Evolutionary conservation across 2,329 filamentous ascomycete genomes (phyloP).

Genomic region (Gliomastix tumulicola): DNA sequence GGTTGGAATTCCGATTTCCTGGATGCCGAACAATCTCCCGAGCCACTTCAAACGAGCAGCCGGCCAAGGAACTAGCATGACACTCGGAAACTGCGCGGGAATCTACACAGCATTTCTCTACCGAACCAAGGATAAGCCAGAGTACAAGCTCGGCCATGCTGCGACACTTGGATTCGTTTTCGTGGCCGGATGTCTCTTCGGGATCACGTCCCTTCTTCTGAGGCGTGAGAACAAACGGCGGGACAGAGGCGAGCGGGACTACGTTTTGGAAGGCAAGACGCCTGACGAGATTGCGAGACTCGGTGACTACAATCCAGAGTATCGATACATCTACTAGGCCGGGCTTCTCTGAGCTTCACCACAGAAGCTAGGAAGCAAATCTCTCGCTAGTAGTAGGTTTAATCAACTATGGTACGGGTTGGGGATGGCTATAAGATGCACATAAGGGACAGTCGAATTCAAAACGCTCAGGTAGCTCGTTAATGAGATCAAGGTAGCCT

Average conservation of each 20-base stretch:
- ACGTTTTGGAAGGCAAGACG: constrained; percentile 28
- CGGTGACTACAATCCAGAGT: constrained; percentile 29
- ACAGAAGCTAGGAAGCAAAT: too few species aligned
- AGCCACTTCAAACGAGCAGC: constrained; percentile 27
- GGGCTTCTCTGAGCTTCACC: too few species aligned
- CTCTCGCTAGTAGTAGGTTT: too few species aligned
- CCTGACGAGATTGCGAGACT: constrained; percentile 30
- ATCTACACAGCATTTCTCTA: constrained; percentile 53
- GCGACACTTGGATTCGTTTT: constrained; percentile 48
- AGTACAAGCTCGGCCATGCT: constrained; percentile 38
- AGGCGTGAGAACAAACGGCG: constrained; percentile 24
- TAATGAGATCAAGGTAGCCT: too few species aligned
- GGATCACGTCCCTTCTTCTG: constrained; percentile 18
- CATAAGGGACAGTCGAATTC: too few species aligned
- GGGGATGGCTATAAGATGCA: too few species aligned
- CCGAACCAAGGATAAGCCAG: constrained; percentile 15
- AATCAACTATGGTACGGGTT: too few species aligned
- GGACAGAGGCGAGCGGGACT: constrained; percentile 25
- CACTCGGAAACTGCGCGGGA: constrained; percentile 4
- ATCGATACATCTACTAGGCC: constrained; percentile 15
- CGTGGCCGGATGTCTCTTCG: constrained; percentile 18
- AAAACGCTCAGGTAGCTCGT: too few species aligned
- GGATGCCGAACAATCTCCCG: constrained; percentile 6
- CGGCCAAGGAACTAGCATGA: constrained; percentile 52
- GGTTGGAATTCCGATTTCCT: constrained; percentile 6